These are phyloP conservation scores for Cryptococcus hybrid DNA, from an alignment of 1,284 basidiomycete genomes.

Conservation along the genomic window DNA sequence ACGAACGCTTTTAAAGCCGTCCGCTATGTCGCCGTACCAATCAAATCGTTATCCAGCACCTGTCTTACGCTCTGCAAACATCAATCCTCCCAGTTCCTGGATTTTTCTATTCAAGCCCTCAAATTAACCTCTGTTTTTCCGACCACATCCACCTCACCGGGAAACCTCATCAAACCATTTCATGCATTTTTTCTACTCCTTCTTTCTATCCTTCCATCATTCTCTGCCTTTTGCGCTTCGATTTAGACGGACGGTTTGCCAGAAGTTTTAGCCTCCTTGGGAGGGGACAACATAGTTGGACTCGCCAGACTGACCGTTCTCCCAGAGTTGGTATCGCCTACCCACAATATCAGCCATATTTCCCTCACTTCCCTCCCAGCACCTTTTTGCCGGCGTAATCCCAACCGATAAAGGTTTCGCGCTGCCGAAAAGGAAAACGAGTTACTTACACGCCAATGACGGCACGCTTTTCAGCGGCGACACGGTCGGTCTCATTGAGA, in stretches of 20 bases:
- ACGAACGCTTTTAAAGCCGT: too few species aligned
- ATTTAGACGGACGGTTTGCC: constrained; percentile 19
- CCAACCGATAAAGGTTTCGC: neutral
- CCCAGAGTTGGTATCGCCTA: constrained; percentile 72
- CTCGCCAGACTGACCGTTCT: constrained; percentile 70
- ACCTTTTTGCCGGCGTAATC: neutral
- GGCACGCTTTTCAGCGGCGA: constrained; percentile 79
- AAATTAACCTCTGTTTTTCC: too few species aligned
- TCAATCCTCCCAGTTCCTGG: too few species aligned
- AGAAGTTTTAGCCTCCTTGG: constrained; percentile 6
- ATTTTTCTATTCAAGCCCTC: too few species aligned
- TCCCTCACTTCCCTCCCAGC: neutral
- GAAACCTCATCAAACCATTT: neutral
- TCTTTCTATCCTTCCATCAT: neutral
- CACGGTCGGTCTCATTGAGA: constrained; percentile 75
- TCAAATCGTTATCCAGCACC: too few species aligned
- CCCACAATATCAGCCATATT: neutral
- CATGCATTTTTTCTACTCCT: neutral
- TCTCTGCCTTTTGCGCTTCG: neutral
- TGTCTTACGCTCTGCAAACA: too few species aligned
- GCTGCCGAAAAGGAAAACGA: neutral
- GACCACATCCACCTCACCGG: too few species aligned
- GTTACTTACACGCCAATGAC: constrained; percentile 55
- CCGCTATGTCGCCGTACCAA: too few species aligned
- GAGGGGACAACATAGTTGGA: constrained; percentile 20